Percentiles rank a stretch among this genome's conserved stretches.
phyloP scores from a whole-genome alignment of 306 rosid genomes.

The Gleditsia sinensis region DNA sequence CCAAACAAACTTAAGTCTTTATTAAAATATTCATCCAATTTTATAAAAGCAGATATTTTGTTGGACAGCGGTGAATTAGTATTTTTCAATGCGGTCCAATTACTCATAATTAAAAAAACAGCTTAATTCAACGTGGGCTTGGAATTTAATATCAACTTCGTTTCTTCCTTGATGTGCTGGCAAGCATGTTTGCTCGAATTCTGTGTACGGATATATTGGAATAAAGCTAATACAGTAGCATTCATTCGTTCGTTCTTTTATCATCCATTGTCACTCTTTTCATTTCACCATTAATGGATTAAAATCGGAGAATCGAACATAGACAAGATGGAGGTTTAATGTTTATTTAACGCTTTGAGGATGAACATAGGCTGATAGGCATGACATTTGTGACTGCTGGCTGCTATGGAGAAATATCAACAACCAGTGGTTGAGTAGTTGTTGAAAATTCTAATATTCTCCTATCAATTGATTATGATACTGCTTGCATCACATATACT shows the following conservation, averaged over 20 bases:
- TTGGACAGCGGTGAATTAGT: too few species aligned
- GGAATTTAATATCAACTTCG: too few species aligned
- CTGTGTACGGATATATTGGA: background rate
- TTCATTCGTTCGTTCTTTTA: too few species aligned
- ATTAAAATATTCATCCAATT: too few species aligned
- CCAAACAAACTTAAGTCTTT: too few species aligned
- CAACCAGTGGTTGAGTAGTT: conserved; percentile 6
- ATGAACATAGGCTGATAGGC: background rate
- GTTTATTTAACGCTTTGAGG: background rate
- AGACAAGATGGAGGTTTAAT: background rate
- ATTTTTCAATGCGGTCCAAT: too few species aligned
- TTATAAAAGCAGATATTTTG: too few species aligned
- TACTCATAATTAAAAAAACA: too few species aligned
- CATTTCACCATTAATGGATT: background rate
- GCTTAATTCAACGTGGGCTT: background rate
- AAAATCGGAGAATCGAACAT: background rate
- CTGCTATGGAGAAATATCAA: background rate
- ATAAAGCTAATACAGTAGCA: background rate
- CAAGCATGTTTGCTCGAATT: background rate
- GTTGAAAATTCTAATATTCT: background rate
- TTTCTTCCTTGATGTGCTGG: too few species aligned
- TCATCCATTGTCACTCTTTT: too few species aligned
- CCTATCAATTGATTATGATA: background rate
- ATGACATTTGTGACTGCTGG: background rate
- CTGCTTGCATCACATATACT: background rate